These are phyloP conservation scores for Amaranthus cruentus DNA, from an alignment of 148 eudicot genomes.

Conservation along the genomic window DNA sequence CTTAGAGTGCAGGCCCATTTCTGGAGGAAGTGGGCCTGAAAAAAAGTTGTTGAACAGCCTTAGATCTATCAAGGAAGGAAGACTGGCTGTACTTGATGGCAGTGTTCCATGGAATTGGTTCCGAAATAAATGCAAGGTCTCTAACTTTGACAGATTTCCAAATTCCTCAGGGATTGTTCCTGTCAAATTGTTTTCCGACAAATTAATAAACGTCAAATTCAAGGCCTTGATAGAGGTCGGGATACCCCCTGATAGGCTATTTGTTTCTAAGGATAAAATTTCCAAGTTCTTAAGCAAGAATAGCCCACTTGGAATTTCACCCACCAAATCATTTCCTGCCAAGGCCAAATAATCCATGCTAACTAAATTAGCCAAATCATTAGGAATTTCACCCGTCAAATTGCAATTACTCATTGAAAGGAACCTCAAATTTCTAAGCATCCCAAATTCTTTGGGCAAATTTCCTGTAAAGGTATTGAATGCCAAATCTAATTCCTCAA, in stretches of 20 bases:
- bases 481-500: too few species aligned
- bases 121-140: constrained; percentile 25
- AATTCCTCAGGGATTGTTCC: constrained; percentile 43
- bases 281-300: constrained; percentile 53
- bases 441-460: too few species aligned
- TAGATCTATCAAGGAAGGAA: constrained; percentile 30
- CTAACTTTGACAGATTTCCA: constrained; percentile 30
- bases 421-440: too few species aligned
- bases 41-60: constrained; percentile 25
- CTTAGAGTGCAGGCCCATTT: constrained; percentile 49
- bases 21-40: constrained; percentile 53
- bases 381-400: too few species aligned
- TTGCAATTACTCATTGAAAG: too few species aligned
- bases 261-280: constrained; percentile 34
- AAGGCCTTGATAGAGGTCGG: constrained; percentile 38
- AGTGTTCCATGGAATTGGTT: constrained; percentile 42
- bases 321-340: too few species aligned
- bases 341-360: too few species aligned
- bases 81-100: constrained; percentile 36
- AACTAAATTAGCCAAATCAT: too few species aligned
- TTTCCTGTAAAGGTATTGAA: too few species aligned
- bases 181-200: constrained; percentile 36
- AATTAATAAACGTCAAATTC: constrained; percentile 35
- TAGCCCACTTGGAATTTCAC: too few species aligned
- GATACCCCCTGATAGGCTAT: constrained; percentile 46